phyloP scores from a whole-genome alignment of 2,329 filamentous ascomycete genomes.

The Tolypocladium nubicola region DNA sequence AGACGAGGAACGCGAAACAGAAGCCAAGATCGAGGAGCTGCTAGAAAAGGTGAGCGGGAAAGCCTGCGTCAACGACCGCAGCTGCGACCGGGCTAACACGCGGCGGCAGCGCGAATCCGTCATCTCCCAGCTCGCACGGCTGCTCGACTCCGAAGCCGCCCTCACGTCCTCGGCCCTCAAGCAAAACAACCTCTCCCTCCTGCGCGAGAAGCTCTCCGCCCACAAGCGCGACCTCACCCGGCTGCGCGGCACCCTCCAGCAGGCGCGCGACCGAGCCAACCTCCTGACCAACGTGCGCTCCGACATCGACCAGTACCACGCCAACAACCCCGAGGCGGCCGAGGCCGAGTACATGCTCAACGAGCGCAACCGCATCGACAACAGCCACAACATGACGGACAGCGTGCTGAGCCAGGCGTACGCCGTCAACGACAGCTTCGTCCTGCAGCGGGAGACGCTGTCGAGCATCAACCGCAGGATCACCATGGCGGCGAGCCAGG shows the following conservation, averaged over 20 bases:
- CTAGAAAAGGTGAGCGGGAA: slow-evolving; percentile 52
- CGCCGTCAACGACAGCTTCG: slow-evolving; percentile 88
- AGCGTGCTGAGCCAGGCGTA: slow-evolving; percentile 91
- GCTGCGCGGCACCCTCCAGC: slow-evolving; percentile 60
- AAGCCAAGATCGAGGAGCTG: slow-evolving; percentile 73
- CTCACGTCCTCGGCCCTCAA: slow-evolving; percentile 89
- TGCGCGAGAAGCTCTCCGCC: slow-evolving; percentile 80
- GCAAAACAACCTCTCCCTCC: slow-evolving; percentile 86
- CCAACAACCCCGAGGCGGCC: slow-evolving; percentile 66
- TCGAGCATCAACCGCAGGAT: slow-evolving; percentile 85
- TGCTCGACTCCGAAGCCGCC: slow-evolving; percentile 85
- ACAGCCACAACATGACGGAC: slow-evolving; percentile 82
- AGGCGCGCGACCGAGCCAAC: slow-evolving; percentile 79
- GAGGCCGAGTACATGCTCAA: slow-evolving; percentile 97
- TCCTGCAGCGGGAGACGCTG: slow-evolving; percentile 76
- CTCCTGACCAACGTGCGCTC: slow-evolving; percentile 82
- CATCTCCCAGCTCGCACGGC: slow-evolving; percentile 71
- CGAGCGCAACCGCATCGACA: slow-evolving; percentile 76
- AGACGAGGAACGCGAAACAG: slow-evolving; percentile 71
- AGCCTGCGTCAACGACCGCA: background rate
- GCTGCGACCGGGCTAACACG: slow-evolving; percentile 4
- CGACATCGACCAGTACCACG: slow-evolving; percentile 84
- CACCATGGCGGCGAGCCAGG: slow-evolving; percentile 76
- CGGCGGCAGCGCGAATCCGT: slow-evolving; percentile 63
- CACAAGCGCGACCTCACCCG: slow-evolving; percentile 76